Evolutionary conservation across 768 basidiomycete species (phyloP), one percentile per base, ranked within the genome.

Genomic region (Trametes sanguinea): DNA sequence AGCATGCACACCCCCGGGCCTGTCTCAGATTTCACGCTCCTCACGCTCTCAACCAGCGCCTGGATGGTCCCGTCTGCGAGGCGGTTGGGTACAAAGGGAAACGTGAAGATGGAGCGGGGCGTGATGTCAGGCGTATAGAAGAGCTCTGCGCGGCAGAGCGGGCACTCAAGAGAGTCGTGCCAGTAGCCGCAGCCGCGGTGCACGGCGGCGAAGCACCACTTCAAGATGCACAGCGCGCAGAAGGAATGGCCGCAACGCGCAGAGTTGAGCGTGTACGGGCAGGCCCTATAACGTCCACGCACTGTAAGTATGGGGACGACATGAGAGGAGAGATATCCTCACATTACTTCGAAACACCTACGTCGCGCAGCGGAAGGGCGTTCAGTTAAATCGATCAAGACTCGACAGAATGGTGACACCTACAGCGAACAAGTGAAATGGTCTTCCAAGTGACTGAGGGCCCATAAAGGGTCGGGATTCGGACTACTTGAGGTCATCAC

Each of bases 151-250:
- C 85, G 85, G 72, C 87, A 89, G 60, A 88, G 78, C 39, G 87
- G 88, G 71, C 86, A 89, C 65, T 85, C 83, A 45, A 88, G 84
- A 11, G 80, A 70, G 67, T 86, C 83, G 63, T 88, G 88, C 88
- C 88, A 90, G 35, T 76, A 76, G 32, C 86, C 86, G 68, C 88
- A 89, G 0, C 76, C 77, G 50, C 75, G 76, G 72, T 89, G 87
- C 32, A 88, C 73, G 51, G 83, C 82, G 67, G 86, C 85, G 76
- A 88, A 88, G 73, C 84, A 84, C 84, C 86, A 87, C 68, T 83
- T 83, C 33, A 89, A 72, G 62, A 87, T 85, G 73, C 86, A 88
- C 51, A 84, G 74, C 33, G 84, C 82, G 69, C 86, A 89, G 68
- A 86, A 89, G 4, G 86, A 82, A 68, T 90, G 88, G 9, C 88